Base-by-base conservation (phyloP, 2,329 filamentous ascomycete genomes). In the Seiridium unicorne region DNA sequence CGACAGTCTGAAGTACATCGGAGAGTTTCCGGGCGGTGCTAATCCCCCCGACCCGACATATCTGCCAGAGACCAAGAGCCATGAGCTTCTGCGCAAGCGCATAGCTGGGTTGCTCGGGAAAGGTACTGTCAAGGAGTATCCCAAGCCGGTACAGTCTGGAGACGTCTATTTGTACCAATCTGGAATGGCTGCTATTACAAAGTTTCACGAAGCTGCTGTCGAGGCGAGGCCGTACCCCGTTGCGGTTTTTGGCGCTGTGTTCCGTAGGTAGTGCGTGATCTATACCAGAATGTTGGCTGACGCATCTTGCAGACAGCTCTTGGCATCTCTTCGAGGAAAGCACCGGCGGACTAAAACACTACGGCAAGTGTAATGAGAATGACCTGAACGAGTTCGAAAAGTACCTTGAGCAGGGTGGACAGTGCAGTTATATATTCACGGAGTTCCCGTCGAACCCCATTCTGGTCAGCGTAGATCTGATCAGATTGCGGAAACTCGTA, bases 131-230 rank as follows among this genome's bases (percentile, higher is more conserved):
- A 66, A 74, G 1, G 64, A 64, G 5, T 64, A 67, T n/a, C 58
- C 64, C 55, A 64, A 64, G 53, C 42, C 55, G 5, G 68, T 73
- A 1, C 58, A n/a, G 0, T 59, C 64, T 3, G 71, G 72, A 3
- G 82, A 86, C 61, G 77, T 87, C 1, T 84, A 76, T 55, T 71
- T 87, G 26, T 85, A 81, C 65, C 77, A 78, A 4, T 81, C 81
- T 0, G 84, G 84, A 34, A 86, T 86, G 83, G 78, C 78, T 0
- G 75, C 78, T 34, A 78, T 87, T 9, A 81, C 77, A 58, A 70
- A 76, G 32, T 62, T 76, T 1, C 79, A 79, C 42, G 72, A 73
- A 46, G 70, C 74, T 2, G 65, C 84, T 8, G 61, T 72, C 2
- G 65, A 69, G 34, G 65, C 73, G 36, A 71, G 74, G 1, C 69